These are phyloP conservation scores for Pseudonitzschia multiseries DNA, from an alignment of 108 stramenopile species.

Conservation along the genomic window DNA sequence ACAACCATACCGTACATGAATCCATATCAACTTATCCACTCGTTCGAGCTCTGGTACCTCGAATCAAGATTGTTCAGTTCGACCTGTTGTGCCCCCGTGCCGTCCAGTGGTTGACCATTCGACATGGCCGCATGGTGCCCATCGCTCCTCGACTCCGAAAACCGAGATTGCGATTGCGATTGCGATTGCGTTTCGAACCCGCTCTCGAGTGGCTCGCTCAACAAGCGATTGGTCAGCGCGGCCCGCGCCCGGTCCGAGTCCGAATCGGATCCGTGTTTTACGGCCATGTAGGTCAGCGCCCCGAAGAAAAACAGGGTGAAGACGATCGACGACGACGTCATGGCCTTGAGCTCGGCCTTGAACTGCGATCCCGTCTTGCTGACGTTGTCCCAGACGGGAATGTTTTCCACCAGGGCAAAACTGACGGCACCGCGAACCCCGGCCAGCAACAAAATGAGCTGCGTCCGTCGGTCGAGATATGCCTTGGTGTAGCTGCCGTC, in stretches of 20 bases:
- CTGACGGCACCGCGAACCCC: conserved; percentile 90
- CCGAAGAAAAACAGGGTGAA: conserved; percentile 82
- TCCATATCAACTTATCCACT: conserved; percentile 12
- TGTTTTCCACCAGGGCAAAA: conserved; percentile 83
- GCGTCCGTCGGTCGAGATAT: conserved; percentile 55
- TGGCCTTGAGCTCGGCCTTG: conserved; percentile 77
- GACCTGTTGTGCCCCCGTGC: not conserved
- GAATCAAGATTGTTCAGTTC: not conserved
- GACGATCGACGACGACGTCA: conserved; percentile 84
- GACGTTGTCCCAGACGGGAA: conserved; percentile 80
- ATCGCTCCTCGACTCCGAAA: conserved; percentile 7
- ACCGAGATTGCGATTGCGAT: too few species aligned
- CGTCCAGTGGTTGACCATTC: not conserved
- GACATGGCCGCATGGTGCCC: not conserved
- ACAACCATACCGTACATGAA: too few species aligned
- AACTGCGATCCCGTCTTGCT: conserved; percentile 64
- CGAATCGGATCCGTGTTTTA: conserved; percentile 16
- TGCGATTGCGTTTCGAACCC: conserved; percentile 22
- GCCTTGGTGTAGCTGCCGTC: conserved; percentile 11
- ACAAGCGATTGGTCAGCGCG: conserved; percentile 21
- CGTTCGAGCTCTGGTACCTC: conserved; percentile 7
- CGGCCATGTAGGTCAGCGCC: conserved; percentile 66
- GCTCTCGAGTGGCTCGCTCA: conserved; percentile 29
- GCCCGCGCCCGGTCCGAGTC: conserved; percentile 7
- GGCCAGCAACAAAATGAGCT: conserved; percentile 73